Evolutionary conservation across 148 eudicot species (phyloP).

Genomic region (Bassia scoparia): DNA sequence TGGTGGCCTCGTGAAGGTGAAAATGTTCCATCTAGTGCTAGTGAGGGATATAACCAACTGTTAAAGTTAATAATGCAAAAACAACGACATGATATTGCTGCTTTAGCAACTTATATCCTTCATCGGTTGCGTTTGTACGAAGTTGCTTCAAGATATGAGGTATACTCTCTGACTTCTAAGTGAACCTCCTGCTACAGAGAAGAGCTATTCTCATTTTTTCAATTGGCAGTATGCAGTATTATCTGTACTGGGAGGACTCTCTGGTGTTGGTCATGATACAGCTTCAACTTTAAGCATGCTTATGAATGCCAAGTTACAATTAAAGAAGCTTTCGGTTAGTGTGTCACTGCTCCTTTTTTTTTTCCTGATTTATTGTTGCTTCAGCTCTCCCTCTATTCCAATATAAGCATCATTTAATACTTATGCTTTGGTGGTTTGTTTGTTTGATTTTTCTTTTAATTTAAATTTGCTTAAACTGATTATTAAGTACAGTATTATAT

Average conservation of each 20-base stretch:
- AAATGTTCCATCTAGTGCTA: slow-evolving; percentile 60
- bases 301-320: slow-evolving; percentile 55
- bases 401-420: too few species aligned
- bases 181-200: slow-evolving; percentile 2
- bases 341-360: not conserved
- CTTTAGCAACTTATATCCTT: slow-evolving; percentile 74
- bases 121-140: slow-evolving; percentile 88
- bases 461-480: too few species aligned
- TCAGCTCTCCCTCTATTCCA: not conserved
- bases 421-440: too few species aligned
- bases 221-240: slow-evolving; percentile 65
- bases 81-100: slow-evolving; percentile 83
- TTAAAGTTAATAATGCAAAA: slow-evolving; percentile 77
- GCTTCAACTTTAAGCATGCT: slow-evolving; percentile 46
- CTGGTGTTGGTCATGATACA: slow-evolving; percentile 35
- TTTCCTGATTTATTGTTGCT: not conserved
- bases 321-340: slow-evolving; percentile 81
- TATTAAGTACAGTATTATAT: not conserved
- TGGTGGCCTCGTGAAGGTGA: slow-evolving; percentile 99
- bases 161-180: slow-evolving; percentile 26
- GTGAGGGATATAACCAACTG: slow-evolving; percentile 81
- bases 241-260: slow-evolving; percentile 55
- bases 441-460: too few species aligned
- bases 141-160: slow-evolving; percentile 93
- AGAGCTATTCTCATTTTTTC: slow-evolving; percentile 20